phyloP scores from a whole-genome alignment of 2,329 filamentous ascomycete genomes.

The Pyrenophora tritici-repentis region DNA sequence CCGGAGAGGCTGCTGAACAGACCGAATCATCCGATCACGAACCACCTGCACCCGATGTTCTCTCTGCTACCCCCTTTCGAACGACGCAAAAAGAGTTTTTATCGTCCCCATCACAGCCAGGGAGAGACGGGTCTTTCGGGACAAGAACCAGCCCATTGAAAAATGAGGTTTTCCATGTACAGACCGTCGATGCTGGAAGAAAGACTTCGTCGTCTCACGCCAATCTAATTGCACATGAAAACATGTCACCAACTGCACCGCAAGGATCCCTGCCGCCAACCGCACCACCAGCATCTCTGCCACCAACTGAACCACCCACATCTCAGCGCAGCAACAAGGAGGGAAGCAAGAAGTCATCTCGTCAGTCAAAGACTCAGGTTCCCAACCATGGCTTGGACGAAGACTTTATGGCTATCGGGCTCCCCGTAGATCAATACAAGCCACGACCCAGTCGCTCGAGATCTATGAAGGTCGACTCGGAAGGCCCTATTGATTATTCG shows the following conservation, averaged over 20 bases:
- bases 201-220: background rate
- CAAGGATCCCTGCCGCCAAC: background rate
- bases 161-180: slow-evolving; percentile 1
- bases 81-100: background rate
- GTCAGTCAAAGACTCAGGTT: slow-evolving; percentile 5
- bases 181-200: background rate
- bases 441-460: slow-evolving; percentile 46
- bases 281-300: background rate
- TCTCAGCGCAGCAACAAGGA: background rate
- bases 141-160: slow-evolving; percentile 9
- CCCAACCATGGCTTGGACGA: slow-evolving; percentile 26
- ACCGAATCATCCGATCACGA: slow-evolving; percentile 13
- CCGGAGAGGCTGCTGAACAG: slow-evolving; percentile 16
- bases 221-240: background rate
- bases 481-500: slow-evolving; percentile 38
- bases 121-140: slow-evolving; percentile 7
- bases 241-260: background rate
- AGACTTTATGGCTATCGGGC: slow-evolving; percentile 25
- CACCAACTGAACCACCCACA: background rate
- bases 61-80: background rate
- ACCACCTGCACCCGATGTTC: background rate
- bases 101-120: slow-evolving; percentile 8
- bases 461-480: slow-evolving; percentile 29
- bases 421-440: slow-evolving; percentile 43
- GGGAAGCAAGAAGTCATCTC: slow-evolving; percentile 1